phyloP scores from a whole-genome alignment of 257 asterid genomes.

The Agastache rugosa region DNA sequence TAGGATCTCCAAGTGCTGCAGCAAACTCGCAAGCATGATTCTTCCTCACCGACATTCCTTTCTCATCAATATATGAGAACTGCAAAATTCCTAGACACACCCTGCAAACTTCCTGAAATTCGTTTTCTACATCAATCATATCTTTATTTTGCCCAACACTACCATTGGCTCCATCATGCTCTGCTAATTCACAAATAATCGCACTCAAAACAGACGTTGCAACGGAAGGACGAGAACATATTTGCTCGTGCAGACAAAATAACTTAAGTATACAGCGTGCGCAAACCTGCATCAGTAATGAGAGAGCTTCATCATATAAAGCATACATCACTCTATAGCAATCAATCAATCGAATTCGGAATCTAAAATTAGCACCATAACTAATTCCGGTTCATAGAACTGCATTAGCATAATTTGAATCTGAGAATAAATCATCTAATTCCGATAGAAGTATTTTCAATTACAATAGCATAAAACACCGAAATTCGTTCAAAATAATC shows the following conservation, averaged over 20 bases:
- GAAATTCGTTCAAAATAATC: constrained; percentile 14
- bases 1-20: constrained; percentile 50
- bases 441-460: background rate
- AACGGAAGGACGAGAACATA: constrained; percentile 52
- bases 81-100: constrained; percentile 80
- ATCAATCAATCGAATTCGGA: background rate
- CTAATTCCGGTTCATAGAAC: background rate
- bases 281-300: constrained; percentile 60
- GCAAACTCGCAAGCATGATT: constrained; percentile 61
- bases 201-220: constrained; percentile 43
- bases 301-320: constrained; percentile 26
- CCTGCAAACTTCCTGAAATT: constrained; percentile 56
- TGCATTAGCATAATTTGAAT: background rate
- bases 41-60: constrained; percentile 51
- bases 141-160: constrained; percentile 37
- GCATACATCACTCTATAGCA: background rate
- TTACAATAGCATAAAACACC: background rate
- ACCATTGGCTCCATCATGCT: constrained; percentile 37
- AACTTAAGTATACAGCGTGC: constrained; percentile 61
- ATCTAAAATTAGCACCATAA: constrained; percentile 7
- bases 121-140: constrained; percentile 32
- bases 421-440: background rate
- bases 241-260: constrained; percentile 54
- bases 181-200: constrained; percentile 51
- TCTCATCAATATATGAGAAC: constrained; percentile 57